These are phyloP conservation scores for Exophiala lecanii-corni DNA, from an alignment of 2,329 filamentous ascomycete species.

Conservation along the genomic window DNA sequence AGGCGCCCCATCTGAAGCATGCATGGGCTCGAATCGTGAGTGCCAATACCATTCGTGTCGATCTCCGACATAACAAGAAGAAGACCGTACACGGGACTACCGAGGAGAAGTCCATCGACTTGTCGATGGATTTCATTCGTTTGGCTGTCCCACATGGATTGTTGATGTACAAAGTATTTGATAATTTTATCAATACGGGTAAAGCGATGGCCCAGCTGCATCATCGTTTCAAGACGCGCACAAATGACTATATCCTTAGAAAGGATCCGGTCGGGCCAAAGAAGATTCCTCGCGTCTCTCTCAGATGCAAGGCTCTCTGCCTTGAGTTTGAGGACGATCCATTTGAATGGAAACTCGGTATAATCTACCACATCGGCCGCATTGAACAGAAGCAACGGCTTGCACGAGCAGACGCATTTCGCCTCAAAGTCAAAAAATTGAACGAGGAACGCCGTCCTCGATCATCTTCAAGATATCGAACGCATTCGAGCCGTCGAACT, in stretches of 20 bases:
- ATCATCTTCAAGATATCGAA: constrained; percentile 48
- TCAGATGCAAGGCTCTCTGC: constrained; percentile 74
- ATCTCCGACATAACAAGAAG: constrained; percentile 70
- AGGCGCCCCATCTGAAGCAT: constrained; percentile 73
- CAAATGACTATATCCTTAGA: constrained; percentile 79
- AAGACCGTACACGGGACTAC: constrained; percentile 59
- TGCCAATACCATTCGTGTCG: constrained; percentile 73
- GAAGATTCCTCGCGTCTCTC: constrained; percentile 74
- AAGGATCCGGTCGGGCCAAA: constrained; percentile 85
- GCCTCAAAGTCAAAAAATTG: constrained; percentile 79
- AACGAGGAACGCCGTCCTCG: constrained; percentile 59
- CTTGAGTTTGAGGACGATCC: constrained; percentile 94
- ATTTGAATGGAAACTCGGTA: constrained; percentile 94
- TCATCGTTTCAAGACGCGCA: constrained; percentile 82
- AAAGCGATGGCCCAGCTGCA: constrained; percentile 90
- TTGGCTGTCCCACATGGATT: constrained; percentile 88
- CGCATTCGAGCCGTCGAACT: constrained; percentile 47
- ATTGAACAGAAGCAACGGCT: constrained; percentile 86
- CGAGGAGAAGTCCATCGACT: constrained; percentile 77
- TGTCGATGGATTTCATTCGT: constrained; percentile 79
- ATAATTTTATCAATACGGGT: constrained; percentile 82
- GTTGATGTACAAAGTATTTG: constrained; percentile 82
- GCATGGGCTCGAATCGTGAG: constrained; percentile 85
- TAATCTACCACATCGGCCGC: constrained; percentile 86
- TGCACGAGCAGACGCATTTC: constrained; percentile 84